phyloP scores from a whole-genome alignment of 225 moss, liverwort and hornwort genomes.

The Polytrichum formosum region DNA sequence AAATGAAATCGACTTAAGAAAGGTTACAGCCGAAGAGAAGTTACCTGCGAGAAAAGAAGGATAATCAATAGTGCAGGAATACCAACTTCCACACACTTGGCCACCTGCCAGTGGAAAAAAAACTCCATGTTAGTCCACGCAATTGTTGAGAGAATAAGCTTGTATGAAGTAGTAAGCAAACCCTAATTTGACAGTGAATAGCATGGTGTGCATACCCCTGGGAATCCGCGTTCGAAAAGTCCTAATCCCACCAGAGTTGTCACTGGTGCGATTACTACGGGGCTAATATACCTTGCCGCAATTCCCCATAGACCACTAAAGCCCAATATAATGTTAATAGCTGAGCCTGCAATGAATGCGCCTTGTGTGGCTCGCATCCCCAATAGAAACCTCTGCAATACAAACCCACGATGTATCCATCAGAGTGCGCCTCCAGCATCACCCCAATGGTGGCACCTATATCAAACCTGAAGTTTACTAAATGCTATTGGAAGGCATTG shows the following conservation, averaged over 20 bases:
- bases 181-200: no score
- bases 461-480: no score
- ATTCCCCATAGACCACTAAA: constrained; percentile 92
- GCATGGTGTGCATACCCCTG: constrained; percentile 38
- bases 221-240: constrained; percentile 62
- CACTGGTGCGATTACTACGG: constrained; percentile 73
- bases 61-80: constrained; percentile 70
- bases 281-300: constrained; percentile 63
- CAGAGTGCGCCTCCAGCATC: no score
- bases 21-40: not conserved
- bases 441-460: no score
- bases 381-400: constrained; percentile 58
- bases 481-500: no score
- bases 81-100: constrained; percentile 81
- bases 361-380: constrained; percentile 83
- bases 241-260: constrained; percentile 67
- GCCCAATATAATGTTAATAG: constrained; percentile 72
- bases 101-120: constrained; percentile 44
- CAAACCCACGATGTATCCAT: not conserved
- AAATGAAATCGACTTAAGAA: no score
- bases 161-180: no score
- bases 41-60: constrained; percentile 61
- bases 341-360: constrained; percentile 72
- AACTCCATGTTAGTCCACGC: no score
- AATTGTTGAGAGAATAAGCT: no score